Base-by-base conservation (phyloP, 2,329 filamentous ascomycete genomes). In the Fusarium equiseti region DNA sequence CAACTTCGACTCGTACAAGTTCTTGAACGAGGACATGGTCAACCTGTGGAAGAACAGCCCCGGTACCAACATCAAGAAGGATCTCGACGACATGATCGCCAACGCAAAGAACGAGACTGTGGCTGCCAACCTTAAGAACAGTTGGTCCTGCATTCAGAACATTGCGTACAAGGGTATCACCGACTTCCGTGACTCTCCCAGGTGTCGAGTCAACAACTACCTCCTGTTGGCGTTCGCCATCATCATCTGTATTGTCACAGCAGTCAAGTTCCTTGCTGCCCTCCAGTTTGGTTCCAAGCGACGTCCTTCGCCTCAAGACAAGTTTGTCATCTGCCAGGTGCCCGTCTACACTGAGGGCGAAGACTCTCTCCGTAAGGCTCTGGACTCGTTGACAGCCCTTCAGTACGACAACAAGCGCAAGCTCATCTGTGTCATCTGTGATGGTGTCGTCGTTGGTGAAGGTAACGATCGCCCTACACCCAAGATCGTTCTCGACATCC, bases 361-460 rank as follows among this genome's bases (percentile, higher is more conserved):
- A 84, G 96, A 99, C 76, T 95, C 95, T 6, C 85, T 99, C 11
- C 88, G 96, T 59, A 97, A 97, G 78, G 95, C 94, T 55, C 86
- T 99, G 4, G 96, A 99, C 79, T 98, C 96, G 2, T 87, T 98
- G 63, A 98, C 96, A 18, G 94, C 95, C 15, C 87, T 99, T 18
- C 92, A 97, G 73, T 99, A 99, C 75, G 96, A 99, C 82, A 98
- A 99, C 83, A 99, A 99, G 85, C 88, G 96, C 70, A 99, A 99
- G 83, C 89, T 99, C 27, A 95, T 99, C 72, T 96, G 91, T 75
- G 93, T 99, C 66, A 93, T 99, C 73, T 99, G 96, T 78, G 96
- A 99, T 76, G 96, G 96, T 82, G 93, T 98, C 86, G 97, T 98
- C 79, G 93, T 98, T 46, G 96, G 96, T 84, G 91, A 92, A 74